Base-by-base conservation (phyloP, 1,284 basidiomycete genomes). In the Heterobasidion occidentale region DNA sequence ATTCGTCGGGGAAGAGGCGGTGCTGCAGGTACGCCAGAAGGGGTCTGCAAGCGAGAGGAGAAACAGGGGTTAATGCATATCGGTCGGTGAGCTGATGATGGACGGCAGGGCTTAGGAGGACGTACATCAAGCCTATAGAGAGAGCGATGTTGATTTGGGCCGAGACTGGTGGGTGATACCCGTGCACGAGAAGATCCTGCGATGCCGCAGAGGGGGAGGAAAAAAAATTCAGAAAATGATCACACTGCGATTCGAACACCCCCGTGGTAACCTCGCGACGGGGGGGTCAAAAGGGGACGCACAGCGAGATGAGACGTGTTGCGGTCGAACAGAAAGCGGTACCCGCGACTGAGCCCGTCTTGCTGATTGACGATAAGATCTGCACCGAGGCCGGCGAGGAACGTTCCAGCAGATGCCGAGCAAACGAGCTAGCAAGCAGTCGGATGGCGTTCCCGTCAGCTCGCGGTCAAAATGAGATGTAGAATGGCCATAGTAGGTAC, bases 271-370 rank as follows among this genome's bases (percentile, higher is more conserved):
- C 9, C 38, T 42, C n/a, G 38, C 11, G 12, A 42, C 11, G 38
- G 38, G 12, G 38, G 3, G 7, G 38, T 0, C 6, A 42, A 42
- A 46, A 42, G 7, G 9, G 51, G 44, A 73, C 80, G 56, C 61
- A 86, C 84, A 56, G 76, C 70, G 54, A 74, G 66, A 68, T 87
- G 84, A 34, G 76, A 73, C 9, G 70, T 63, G 61, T 87, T 87
- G 51, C 79, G 72, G 63, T 87, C 85, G 59, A 85, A 77, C 12
- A 87, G 72, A 62, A 75, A 80, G 15, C 84, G 77, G 35, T 87
- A 71, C 0, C 84, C 84, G 19, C 76, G 70, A 61, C 84, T 83
- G 74, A 85, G 76, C 3, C 84, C 85, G 7, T 70, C 67, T 63
- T 87, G 84, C 61, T 75, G 71, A 58, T 84, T 76, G 49, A 84